Percentiles rank a stretch among this genome's conserved stretches.
Evolutionary conservation across 805 yeast genomes (phyloP).

Genomic region (Saccharomyces jurei): DNA sequence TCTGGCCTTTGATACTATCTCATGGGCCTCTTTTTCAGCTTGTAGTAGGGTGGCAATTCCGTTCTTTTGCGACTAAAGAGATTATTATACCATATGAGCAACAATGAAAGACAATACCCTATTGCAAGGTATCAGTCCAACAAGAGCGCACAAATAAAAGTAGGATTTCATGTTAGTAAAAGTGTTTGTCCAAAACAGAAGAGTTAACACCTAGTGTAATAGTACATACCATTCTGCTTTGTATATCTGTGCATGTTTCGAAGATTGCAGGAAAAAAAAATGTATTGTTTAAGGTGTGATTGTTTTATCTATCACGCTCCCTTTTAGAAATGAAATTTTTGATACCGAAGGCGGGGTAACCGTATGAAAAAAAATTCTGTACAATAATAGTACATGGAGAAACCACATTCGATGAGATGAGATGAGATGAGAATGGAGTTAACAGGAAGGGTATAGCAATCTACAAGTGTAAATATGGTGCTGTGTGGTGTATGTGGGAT

Average conservation of each 20-base stretch:
- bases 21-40: conserved; percentile 97
- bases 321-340: background rate
- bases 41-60: conserved; percentile 35
- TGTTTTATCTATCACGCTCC: background rate
- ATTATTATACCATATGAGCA: background rate
- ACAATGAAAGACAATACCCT: background rate
- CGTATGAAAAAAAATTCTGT: background rate
- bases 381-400: background rate
- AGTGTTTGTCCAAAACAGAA: conserved; percentile 1
- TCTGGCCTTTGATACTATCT: conserved; percentile 88
- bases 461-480: background rate
- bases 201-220: background rate
- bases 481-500: conserved; percentile 41
- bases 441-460: background rate
- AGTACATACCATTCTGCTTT: background rate
- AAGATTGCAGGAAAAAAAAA: background rate
- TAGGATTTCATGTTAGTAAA: background rate
- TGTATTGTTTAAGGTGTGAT: background rate
- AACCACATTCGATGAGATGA: background rate
- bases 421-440: background rate
- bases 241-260: background rate
- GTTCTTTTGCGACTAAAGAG: conserved; percentile 24
- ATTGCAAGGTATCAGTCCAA: background rate
- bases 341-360: background rate
- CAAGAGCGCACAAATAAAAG: background rate